Percentiles rank a stretch among this genome's conserved stretches.
Evolutionary conservation across 495 filamentous ascomycete genomes (phyloP).

Genomic region (Trichoderma parareesei): DNA sequence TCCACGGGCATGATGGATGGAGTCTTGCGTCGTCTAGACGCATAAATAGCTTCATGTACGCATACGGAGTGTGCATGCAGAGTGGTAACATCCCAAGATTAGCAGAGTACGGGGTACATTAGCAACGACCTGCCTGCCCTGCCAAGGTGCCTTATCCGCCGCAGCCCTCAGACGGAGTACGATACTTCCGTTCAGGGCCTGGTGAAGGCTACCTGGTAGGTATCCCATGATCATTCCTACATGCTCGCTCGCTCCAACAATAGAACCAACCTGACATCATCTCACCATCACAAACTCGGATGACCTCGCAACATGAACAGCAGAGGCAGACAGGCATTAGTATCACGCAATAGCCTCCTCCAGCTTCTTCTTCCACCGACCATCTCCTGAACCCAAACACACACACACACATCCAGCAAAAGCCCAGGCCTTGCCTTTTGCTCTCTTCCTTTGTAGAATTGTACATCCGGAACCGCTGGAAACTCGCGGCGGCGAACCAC

Average conservation of each 20-base stretch:
- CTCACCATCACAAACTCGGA: not conserved
- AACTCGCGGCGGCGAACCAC: too few species aligned
- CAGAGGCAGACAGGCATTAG: not conserved
- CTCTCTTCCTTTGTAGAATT: not conserved
- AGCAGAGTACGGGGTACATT: constrained; percentile 6
- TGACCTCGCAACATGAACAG: too few species aligned
- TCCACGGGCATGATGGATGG: not conserved
- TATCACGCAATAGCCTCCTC: not conserved
- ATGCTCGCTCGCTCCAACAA: too few species aligned
- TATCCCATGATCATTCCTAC: too few species aligned
- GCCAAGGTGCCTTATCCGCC: not conserved
- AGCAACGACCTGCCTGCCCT: not conserved
- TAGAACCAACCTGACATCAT: not conserved
- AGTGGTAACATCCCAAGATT: not conserved
- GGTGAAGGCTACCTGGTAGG: too few species aligned
- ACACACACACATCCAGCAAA: not conserved
- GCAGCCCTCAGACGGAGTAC: not conserved
- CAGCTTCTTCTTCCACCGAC: not conserved
- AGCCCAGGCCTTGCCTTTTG: not conserved
- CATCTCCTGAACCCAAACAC: not conserved
- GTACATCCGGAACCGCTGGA: too few species aligned
- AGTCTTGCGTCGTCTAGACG: not conserved
- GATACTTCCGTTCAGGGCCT: too few species aligned
- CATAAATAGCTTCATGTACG: not conserved
- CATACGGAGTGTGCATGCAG: not conserved